phyloP scores from a whole-genome alignment of 2,329 filamentous ascomycete species.

The Daldinia sp. region DNA sequence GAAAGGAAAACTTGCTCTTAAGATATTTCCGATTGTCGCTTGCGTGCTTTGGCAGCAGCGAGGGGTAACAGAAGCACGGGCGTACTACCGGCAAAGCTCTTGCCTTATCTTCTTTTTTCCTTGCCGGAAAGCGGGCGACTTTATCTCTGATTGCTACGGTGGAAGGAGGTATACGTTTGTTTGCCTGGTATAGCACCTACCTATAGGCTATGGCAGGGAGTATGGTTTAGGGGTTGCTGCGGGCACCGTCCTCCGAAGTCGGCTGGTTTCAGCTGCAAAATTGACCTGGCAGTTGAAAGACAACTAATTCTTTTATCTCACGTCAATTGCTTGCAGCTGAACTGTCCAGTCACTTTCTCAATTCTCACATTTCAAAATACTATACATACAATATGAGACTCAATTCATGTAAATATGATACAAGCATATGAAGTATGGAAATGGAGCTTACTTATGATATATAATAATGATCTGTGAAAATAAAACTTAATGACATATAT shows the following conservation, averaged over 20 bases:
- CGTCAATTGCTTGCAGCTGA: conserved; percentile 2
- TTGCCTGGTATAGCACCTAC: background rate
- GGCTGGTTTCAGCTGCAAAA: conserved; percentile 33
- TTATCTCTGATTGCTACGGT: conserved; percentile 9
- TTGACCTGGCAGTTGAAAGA: background rate
- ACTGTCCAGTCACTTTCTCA: background rate
- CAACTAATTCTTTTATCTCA: background rate
- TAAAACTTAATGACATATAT: background rate
- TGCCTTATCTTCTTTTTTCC: background rate
- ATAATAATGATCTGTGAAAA: background rate
- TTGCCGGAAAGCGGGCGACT: conserved; percentile 5
- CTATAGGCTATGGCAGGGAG: background rate
- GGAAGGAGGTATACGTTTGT: conserved; percentile 1
- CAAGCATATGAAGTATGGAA: background rate
- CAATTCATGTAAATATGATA: background rate
- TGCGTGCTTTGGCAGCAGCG: conserved; percentile 16
- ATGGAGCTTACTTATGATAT: background rate
- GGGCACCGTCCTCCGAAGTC: conserved; percentile 25
- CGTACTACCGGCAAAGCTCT: conserved; percentile 1
- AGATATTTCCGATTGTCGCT: conserved; percentile 16
- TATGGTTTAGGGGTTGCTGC: background rate
- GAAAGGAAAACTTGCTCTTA: background rate
- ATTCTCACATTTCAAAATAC: background rate
- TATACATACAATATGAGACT: background rate
- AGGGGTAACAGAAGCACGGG: conserved; percentile 24